Conservation (phyloP, 2,329 filamentous ascomycete genomes). For the Sporothrix phasma region DNA sequence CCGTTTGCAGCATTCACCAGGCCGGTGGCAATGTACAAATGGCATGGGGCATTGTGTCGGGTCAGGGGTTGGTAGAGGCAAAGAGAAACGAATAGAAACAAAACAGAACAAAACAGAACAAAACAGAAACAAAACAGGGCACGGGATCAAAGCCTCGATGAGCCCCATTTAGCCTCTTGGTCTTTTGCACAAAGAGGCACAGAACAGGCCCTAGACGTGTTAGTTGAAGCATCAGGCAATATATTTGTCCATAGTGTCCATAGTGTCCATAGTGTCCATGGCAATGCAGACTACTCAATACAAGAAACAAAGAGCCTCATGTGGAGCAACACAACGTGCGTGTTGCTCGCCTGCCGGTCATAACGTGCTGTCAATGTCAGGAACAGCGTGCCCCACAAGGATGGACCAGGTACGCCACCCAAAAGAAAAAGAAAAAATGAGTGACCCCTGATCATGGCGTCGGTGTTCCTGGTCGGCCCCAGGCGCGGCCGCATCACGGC, state of each 20-base stretch:
- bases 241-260: background rate
- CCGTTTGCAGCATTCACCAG: background rate
- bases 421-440: background rate
- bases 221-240: background rate
- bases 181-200: background rate
- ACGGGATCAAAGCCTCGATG: background rate
- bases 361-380: background rate
- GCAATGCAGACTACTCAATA: background rate
- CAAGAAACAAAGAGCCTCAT: background rate
- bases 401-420: background rate
- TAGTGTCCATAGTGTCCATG: too few species aligned
- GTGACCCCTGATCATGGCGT: background rate
- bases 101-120: too few species aligned
- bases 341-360: background rate
- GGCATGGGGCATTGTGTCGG: background rate
- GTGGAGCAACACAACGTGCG: background rate
- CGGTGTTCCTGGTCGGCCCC: background rate
- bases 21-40: background rate
- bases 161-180: background rate
- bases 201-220: background rate
- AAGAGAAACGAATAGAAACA: background rate
- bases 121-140: background rate
- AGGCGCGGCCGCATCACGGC: background rate
- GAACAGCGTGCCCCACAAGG: background rate
- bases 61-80: background rate